phyloP scores from a whole-genome alignment of 2,329 filamentous ascomycete genomes.

The Tolypocladium ovalisporum region DNA sequence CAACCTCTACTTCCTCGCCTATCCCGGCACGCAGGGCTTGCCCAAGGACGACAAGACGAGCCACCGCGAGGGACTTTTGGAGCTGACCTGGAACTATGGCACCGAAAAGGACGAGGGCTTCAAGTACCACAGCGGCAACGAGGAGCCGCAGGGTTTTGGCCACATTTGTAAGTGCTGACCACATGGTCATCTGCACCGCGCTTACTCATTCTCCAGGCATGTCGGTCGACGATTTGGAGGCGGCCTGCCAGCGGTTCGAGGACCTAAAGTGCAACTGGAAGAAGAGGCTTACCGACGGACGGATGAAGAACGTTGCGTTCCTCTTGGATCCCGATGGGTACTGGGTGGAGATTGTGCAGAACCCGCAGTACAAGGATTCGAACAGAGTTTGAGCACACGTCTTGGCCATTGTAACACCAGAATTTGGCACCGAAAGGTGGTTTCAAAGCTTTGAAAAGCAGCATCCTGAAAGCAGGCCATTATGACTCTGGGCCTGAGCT shows the following conservation, averaged over 20 bases:
- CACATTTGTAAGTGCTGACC: slow-evolving; percentile 61
- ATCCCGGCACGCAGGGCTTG: slow-evolving; percentile 46
- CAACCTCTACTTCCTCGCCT: slow-evolving; percentile 89
- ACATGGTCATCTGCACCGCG: not conserved
- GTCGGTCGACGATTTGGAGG: slow-evolving; percentile 77
- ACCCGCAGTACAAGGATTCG: slow-evolving; percentile 52
- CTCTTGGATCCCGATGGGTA: slow-evolving; percentile 80
- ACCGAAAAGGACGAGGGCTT: slow-evolving; percentile 80
- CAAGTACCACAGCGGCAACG: slow-evolving; percentile 86
- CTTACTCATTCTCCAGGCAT: slow-evolving; percentile 41
- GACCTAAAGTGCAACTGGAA: slow-evolving; percentile 77
- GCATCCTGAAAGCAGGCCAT: rapidly evolving
- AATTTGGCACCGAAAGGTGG: not conserved
- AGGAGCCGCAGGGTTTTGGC: slow-evolving; percentile 84
- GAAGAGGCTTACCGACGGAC: slow-evolving; percentile 85
- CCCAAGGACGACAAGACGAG: slow-evolving; percentile 44
- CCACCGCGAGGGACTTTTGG: slow-evolving; percentile 71
- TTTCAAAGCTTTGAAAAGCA: not conserved
- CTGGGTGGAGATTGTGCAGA: slow-evolving; percentile 74
- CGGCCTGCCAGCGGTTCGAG: slow-evolving; percentile 80
- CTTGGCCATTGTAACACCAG: not conserved
- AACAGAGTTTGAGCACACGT: slow-evolving; percentile 7
- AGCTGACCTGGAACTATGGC: slow-evolving; percentile 76
- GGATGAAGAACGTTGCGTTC: slow-evolving; percentile 92
- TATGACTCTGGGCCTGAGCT: not conserved